These are phyloP conservation scores for Psidium friedrichsthalianum DNA, from an alignment of 345 rosid species.

Conservation along the genomic window DNA sequence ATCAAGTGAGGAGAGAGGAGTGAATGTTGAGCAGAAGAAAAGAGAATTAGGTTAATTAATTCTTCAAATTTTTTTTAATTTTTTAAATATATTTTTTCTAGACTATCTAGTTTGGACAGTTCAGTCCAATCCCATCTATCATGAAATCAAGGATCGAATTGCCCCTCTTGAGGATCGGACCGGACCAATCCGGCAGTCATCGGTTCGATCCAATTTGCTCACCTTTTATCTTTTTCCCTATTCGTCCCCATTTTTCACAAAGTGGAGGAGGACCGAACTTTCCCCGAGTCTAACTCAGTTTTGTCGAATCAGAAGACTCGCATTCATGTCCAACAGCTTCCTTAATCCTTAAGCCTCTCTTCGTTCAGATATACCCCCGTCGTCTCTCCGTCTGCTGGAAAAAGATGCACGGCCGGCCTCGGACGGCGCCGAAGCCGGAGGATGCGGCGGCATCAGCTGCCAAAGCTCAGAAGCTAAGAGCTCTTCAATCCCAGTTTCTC, in stretches of 20 bases:
- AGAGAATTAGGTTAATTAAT: no score
- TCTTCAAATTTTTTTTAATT: no score
- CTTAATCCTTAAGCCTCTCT: not conserved
- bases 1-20: no score
- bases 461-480: slow-evolving; percentile 58
- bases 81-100: no score
- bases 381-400: not conserved
- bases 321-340: not conserved
- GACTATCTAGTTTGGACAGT: no score
- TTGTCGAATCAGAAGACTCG: not conserved
- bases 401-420: slow-evolving; percentile 85
- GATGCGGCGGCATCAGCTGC: slow-evolving; percentile 59
- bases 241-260: not conserved
- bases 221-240: not conserved
- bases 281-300: no score
- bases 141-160: no score
- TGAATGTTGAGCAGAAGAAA: no score
- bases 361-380: not conserved
- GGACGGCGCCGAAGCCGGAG: slow-evolving; percentile 48
- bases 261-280: not conserved
- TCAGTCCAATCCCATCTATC: no score
- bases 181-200: no score
- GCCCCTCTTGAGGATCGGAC: no score
- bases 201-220: no score
- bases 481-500: slow-evolving; percentile 61